Base-by-base conservation (phyloP, 371 early-diverging fungal species). In the Mucor piriformis region DNA sequence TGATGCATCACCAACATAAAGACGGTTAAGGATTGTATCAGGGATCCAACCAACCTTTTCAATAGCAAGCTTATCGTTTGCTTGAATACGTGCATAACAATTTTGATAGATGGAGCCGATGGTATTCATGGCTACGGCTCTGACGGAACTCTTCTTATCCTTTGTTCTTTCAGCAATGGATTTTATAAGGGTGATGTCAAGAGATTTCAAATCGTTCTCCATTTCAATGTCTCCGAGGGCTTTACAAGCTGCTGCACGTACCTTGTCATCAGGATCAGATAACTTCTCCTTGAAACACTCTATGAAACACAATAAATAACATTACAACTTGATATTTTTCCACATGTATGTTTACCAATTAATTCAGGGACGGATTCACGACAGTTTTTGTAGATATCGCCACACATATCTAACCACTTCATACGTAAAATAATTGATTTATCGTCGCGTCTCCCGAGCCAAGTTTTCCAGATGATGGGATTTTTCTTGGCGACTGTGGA, bases 201-300 rank as follows among this genome's bases (percentile, higher is more conserved):
- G 64, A n/a, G 75, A 70, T 37, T 77, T 73, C 4, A 83, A 69
- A 4, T 84, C 70, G 27, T 66, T 61, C 2, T 83, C 83, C 2
- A 24, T 46, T 33, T 86, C 88, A 23, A 96, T 65, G 38, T 79
- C 69, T 8, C 85, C 85, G 18, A 96, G 64, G 1, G 86, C 66
- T 61, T 83, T 84, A 67, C 95, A 89, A 0, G 85, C 86, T 0
- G 86, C 82, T 23, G 84, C 67, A 6, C 98, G 90, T 10, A 98
- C 95, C 63, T 92, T 93, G 32, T 98, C 97, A 54, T 98, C 97
- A 0, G 94, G 92, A 69, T 98, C 98, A 13, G 83, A 66, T 20
- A 95, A 63, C 66, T 92, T 94, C 46, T 86, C 83, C 23, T 72
- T 82, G n/a, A 95, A 66, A 4, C 81, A 75, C 6, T 77, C 89